These are phyloP conservation scores for Jaltomata sinuosa DNA, from an alignment of 257 asterid genomes.

Conservation along the genomic window DNA sequence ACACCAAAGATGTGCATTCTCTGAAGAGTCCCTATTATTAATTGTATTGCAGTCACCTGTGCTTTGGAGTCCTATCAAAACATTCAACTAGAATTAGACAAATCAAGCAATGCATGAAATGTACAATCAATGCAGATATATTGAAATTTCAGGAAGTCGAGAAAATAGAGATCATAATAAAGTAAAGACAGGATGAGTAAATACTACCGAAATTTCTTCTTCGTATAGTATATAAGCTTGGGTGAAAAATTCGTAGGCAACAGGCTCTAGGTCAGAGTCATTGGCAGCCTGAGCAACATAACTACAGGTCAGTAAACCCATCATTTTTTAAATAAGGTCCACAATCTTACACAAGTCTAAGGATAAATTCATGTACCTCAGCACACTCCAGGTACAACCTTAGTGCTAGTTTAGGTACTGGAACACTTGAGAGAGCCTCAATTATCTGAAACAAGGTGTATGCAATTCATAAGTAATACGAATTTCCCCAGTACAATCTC, in stretches of 20 bases:
- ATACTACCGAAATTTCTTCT: slow-evolving; percentile 86
- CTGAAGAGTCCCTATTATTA: slow-evolving; percentile 94
- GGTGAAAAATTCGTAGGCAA: slow-evolving; percentile 96
- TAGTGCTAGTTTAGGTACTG: slow-evolving; percentile 85
- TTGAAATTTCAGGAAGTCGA: neutral
- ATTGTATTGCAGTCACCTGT: slow-evolving; percentile 84
- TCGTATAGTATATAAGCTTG: slow-evolving; percentile 96
- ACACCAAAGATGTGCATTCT: slow-evolving; percentile 92
- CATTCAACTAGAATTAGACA: slow-evolving; percentile 4
- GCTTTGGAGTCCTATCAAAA: slow-evolving; percentile 80
- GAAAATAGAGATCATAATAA: neutral
- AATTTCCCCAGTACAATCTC: neutral
- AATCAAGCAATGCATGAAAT: neutral
- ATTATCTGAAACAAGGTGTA: slow-evolving; percentile 51
- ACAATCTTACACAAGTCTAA: neutral
- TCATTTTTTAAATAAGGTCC: neutral
- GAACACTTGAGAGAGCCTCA: slow-evolving; percentile 72
- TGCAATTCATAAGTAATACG: neutral
- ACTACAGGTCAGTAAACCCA: slow-evolving; percentile 11
- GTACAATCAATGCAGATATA: slow-evolving; percentile 5
- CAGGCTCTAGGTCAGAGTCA: slow-evolving; percentile 92
- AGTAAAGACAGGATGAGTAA: neutral
- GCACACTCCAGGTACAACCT: slow-evolving; percentile 89
- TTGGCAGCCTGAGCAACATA: slow-evolving; percentile 73
- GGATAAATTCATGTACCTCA: slow-evolving; percentile 48